A percentile compares a stretch with the other conserved stretches of the same genome.
phyloP scores from a whole-genome alignment of 106 monocot genomes.

The Chionographis japonica region DNA sequence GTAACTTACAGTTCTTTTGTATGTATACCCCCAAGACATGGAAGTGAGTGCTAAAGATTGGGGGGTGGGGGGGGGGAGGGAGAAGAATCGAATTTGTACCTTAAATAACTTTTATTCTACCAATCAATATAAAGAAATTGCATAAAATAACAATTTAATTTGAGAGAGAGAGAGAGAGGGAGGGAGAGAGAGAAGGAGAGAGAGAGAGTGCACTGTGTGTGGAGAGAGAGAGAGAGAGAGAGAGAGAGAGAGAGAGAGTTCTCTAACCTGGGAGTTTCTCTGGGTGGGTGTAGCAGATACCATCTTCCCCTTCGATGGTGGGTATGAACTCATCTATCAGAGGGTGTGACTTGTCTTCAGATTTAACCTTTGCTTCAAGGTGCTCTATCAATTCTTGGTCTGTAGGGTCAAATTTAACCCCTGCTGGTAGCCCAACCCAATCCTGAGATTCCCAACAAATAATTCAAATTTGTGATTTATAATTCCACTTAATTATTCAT shows the following conservation, averaged over 20 bases:
- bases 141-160: slow-evolving; percentile 1
- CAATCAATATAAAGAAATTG: neutral
- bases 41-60: neutral
- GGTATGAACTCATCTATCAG: slow-evolving; percentile 97
- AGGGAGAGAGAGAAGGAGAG: slow-evolving; percentile 2
- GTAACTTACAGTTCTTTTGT: too few relatives aligned
- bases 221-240: too few relatives aligned
- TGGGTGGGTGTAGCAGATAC: slow-evolving; percentile 96
- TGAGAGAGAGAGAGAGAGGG: slow-evolving; percentile 1
- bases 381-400: slow-evolving; percentile 92
- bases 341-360: slow-evolving; percentile 49
- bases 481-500: neutral
- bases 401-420: slow-evolving; percentile 92
- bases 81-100: slow-evolving; percentile 12
- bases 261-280: slow-evolving; percentile 76
- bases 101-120: neutral
- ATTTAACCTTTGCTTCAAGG: slow-evolving; percentile 66
- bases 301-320: slow-evolving; percentile 88
- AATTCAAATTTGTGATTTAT: neutral
- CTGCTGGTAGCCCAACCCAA: slow-evolving; percentile 72
- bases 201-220: slow-evolving; percentile 17
- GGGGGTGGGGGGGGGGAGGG: too few relatives aligned
- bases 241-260: too few relatives aligned
- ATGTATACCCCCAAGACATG: too few relatives aligned
- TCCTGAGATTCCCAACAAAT: slow-evolving; percentile 28